phyloP scores from a whole-genome alignment of 2,329 filamentous ascomycete genomes.

The Penicillium sp. region DNA sequence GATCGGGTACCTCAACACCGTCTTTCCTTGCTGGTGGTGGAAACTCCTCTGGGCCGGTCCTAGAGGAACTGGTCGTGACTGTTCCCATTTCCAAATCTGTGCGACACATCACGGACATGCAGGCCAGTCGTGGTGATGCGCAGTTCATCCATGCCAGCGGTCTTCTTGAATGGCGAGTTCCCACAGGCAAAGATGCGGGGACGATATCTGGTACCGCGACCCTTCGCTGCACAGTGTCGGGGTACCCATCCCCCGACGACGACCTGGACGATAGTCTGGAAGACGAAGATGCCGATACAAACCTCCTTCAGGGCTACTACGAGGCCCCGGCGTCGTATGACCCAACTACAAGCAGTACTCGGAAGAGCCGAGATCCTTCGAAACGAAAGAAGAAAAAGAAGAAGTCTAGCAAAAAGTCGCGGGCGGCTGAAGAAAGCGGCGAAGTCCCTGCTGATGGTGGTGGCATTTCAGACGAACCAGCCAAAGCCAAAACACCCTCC shows the following conservation, averaged over 20 bases:
- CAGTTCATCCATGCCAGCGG: conserved; percentile 74
- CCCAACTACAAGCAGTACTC: conserved; percentile 29
- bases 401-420: conserved; percentile 39
- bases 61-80: conserved; percentile 77
- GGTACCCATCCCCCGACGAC: conserved; percentile 55
- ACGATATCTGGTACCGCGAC: conserved; percentile 68
- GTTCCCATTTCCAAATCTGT: conserved; percentile 79
- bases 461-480: conserved; percentile 14
- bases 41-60: conserved; percentile 59
- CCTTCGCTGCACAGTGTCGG: conserved; percentile 78
- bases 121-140: conserved; percentile 79
- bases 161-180: conserved; percentile 79
- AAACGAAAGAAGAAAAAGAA: conserved; percentile 42
- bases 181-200: conserved; percentile 69
- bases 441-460: conserved; percentile 16
- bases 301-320: conserved; percentile 50
- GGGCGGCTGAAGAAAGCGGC: conserved; percentile 21
- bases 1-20: conserved; percentile 51
- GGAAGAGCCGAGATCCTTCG: conserved; percentile 28
- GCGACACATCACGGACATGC: conserved; percentile 79
- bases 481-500: conserved; percentile 23
- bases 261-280: conserved; percentile 49
- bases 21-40: conserved; percentile 57
- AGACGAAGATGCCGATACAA: conserved; percentile 37
- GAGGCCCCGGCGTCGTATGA: conserved; percentile 43